Evolutionary conservation across 345 rosid genomes (phyloP).

Genomic region (Aquilaria yunnanensis): DNA sequence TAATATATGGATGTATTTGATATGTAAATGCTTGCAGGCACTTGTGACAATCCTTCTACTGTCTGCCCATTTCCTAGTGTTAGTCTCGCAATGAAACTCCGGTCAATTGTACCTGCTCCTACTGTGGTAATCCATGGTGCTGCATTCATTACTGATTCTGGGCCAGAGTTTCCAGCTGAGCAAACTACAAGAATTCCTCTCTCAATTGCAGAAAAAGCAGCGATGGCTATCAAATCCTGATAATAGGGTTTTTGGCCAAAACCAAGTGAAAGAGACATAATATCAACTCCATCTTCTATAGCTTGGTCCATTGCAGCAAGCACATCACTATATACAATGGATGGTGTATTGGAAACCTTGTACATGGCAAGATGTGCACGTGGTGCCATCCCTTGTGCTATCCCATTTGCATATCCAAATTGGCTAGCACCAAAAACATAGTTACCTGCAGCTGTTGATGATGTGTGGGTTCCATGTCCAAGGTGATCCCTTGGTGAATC

Average conservation of each 20-base stretch:
- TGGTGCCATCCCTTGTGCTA: slow-evolving; percentile 45
- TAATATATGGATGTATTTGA: not conserved
- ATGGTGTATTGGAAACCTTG: slow-evolving; percentile 20
- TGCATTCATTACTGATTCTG: slow-evolving; percentile 38
- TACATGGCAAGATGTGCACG: slow-evolving; percentile 41
- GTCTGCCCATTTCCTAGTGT: slow-evolving; percentile 23
- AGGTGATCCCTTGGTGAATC: slow-evolving; percentile 7
- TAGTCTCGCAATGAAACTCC: slow-evolving; percentile 37
- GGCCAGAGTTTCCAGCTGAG: slow-evolving; percentile 43
- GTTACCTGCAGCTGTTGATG: slow-evolving; percentile 52
- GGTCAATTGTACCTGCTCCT: slow-evolving; percentile 43
- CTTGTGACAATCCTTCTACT: not conserved
- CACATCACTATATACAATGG: slow-evolving; percentile 6
- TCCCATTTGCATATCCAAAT: slow-evolving; percentile 35
- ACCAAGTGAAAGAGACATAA: slow-evolving; percentile 25
- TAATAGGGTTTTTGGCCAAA: rapidly evolving
- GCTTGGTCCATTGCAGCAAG: slow-evolving; percentile 9
- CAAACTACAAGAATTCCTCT: slow-evolving; percentile 29
- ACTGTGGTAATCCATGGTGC: slow-evolving; percentile 62
- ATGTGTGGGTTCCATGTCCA: slow-evolving; percentile 46
- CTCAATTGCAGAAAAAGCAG: slow-evolving; percentile 27
- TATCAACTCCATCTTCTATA: slow-evolving; percentile 41
- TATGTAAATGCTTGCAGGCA: not conserved
- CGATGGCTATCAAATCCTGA: slow-evolving; percentile 21
- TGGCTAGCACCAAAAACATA: slow-evolving; percentile 26